Percentiles rank a stretch among this genome's conserved stretches.
Conservation (phyloP, 164 flowering plant genomes). For the Umbilicus rupestris region DNA sequence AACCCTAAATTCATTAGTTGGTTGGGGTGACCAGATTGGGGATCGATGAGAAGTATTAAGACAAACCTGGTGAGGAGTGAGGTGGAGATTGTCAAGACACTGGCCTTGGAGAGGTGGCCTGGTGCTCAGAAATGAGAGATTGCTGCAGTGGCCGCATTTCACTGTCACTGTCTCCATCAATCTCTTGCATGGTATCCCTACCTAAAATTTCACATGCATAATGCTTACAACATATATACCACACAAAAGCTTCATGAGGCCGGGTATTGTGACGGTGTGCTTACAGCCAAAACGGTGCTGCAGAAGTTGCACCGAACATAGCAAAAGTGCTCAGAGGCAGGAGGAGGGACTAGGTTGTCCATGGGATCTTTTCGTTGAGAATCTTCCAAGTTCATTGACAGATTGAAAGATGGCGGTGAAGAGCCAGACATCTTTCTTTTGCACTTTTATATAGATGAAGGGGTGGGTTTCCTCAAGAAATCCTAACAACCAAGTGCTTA, state of each 20-base stretch:
- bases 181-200: constrained; percentile 77
- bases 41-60: too few species aligned
- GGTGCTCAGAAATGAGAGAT: constrained; percentile 73
- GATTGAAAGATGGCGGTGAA: constrained; percentile 8
- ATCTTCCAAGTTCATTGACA: constrained; percentile 10
- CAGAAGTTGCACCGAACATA: constrained; percentile 95
- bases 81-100: constrained; percentile 34
- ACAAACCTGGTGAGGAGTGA: constrained; percentile 33
- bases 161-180: constrained; percentile 80
- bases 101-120: constrained; percentile 56
- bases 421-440: neutral
- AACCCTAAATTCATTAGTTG: constrained; percentile 34
- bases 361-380: constrained; percentile 4
- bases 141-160: constrained; percentile 89
- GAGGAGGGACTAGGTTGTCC: neutral
- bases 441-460: neutral
- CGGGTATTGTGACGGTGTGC: neutral
- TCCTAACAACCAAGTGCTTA: neutral
- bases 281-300: constrained; percentile 88
- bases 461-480: neutral
- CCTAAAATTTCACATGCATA: constrained; percentile 27
- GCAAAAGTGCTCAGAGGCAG: constrained; percentile 63
- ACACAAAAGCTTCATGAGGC: neutral
- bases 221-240: neutral
- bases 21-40: too few species aligned